Conservation (phyloP, 345 rosid species). For the Gossypium anomalum region DNA sequence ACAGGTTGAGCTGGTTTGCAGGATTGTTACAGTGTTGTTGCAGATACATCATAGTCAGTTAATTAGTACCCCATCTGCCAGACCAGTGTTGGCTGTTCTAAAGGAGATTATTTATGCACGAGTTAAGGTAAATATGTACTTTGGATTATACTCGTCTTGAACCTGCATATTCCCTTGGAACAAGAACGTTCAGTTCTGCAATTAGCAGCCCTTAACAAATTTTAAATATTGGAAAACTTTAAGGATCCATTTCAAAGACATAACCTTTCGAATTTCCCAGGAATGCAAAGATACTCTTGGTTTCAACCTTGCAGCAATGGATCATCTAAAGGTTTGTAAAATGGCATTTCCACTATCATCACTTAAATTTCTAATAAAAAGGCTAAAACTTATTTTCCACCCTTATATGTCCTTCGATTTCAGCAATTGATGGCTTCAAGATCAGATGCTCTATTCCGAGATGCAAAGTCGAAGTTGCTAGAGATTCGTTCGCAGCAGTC, state of each 20-base stretch:
- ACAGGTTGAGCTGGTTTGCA: constrained; percentile 87
- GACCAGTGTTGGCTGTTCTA: constrained; percentile 64
- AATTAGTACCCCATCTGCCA: constrained; percentile 73
- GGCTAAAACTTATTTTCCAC: neutral
- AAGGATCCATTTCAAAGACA: neutral
- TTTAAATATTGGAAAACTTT: neutral
- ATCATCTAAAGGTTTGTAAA: constrained; percentile 72
- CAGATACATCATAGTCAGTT: constrained; percentile 79
- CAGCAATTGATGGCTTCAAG: constrained; percentile 90
- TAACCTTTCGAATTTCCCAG: constrained; percentile 28
- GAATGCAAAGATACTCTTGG: constrained; percentile 84
- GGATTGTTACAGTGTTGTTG: constrained; percentile 62
- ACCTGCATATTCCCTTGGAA: neutral
- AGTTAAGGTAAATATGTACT: constrained; percentile 54
- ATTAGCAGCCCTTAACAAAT: neutral
- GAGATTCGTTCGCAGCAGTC: constrained; percentile 56
- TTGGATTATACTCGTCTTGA: neutral
- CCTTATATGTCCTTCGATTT: constrained; percentile 5
- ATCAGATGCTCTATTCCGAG: constrained; percentile 79
- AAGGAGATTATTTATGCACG: constrained; percentile 61
- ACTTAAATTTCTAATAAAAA: neutral
- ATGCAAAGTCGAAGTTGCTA: constrained; percentile 66
- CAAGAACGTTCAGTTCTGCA: neutral
- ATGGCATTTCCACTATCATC: neutral
- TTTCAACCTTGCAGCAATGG: constrained; percentile 92